Evolutionary conservation across 257 asterid genomes (phyloP).

Genomic region (Salvia miltiorrhiza): DNA sequence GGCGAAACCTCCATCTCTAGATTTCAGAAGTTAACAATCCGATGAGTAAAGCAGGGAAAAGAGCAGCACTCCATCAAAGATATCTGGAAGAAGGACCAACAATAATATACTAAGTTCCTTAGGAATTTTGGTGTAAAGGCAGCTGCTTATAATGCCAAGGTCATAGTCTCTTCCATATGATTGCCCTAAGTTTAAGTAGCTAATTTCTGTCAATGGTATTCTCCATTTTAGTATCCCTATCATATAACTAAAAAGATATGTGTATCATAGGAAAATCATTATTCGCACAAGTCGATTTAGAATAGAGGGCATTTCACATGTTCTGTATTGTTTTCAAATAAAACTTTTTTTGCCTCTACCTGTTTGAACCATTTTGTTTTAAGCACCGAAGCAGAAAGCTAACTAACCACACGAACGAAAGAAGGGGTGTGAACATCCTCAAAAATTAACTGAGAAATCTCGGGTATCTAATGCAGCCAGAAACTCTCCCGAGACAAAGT

Average conservation of each 20-base stretch:
- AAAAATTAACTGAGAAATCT: no score
- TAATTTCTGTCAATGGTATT: not conserved
- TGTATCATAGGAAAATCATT: not conserved
- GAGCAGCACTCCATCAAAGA: conserved; percentile 28
- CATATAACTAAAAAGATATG: not conserved
- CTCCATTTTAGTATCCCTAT: conserved; percentile 12
- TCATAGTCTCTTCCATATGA: conserved; percentile 24
- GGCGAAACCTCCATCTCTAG: conserved; percentile 48
- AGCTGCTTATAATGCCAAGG: conserved; percentile 88
- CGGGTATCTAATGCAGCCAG: no score
- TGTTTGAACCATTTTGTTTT: conserved; percentile 1
- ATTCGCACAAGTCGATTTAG: not conserved
- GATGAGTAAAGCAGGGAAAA: conserved; percentile 35
- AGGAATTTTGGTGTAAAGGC: conserved; percentile 56
- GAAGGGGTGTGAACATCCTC: no score
- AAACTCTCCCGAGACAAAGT: no score
- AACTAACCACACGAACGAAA: no score
- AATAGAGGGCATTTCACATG: not conserved
- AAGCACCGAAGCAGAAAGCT: no score
- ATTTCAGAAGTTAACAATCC: conserved; percentile 20
- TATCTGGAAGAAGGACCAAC: conserved; percentile 56
- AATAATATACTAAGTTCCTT: conserved; percentile 69
- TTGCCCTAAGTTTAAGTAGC: conserved; percentile 1
- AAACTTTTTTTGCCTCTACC: conserved; percentile 3
- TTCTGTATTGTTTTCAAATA: not conserved